Conservation (phyloP, 2,329 filamentous ascomycete genomes). For the Paraphaeosphaeria minitans region DNA sequence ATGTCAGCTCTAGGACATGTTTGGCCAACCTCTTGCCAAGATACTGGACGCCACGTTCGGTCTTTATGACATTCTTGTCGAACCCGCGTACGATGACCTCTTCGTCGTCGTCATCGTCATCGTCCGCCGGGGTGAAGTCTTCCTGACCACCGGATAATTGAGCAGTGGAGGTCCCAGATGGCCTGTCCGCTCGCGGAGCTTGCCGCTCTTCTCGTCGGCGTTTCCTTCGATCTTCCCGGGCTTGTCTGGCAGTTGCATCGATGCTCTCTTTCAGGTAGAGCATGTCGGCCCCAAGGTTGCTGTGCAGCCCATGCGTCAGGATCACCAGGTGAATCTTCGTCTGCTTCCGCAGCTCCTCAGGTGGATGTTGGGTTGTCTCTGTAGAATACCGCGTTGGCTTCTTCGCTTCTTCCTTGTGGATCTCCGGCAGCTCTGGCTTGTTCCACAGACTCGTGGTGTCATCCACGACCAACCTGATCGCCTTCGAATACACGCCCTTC, state of each 20-base stretch:
- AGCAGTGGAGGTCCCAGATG: slow-evolving; percentile 47
- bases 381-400: slow-evolving; percentile 28
- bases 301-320: slow-evolving; percentile 91
- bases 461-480: slow-evolving; percentile 78
- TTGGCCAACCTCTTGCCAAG: slow-evolving; percentile 92
- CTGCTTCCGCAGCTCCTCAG: slow-evolving; percentile 55
- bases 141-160: slow-evolving; percentile 58
- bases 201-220: slow-evolving; percentile 52
- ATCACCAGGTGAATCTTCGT: slow-evolving; percentile 90
- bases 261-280: slow-evolving; percentile 97
- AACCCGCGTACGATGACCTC: slow-evolving; percentile 90
- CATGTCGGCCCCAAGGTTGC: slow-evolving; percentile 96
- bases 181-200: slow-evolving; percentile 10
- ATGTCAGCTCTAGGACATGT: slow-evolving; percentile 87
- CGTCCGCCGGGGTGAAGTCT: slow-evolving; percentile 50
- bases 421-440: slow-evolving; percentile 78
- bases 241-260: slow-evolving; percentile 77
- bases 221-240: slow-evolving; percentile 69
- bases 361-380: slow-evolving; percentile 26
- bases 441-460: slow-evolving; percentile 93
- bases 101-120: slow-evolving; percentile 73
- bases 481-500: slow-evolving; percentile 83
- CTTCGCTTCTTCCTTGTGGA: slow-evolving; percentile 49
- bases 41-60: slow-evolving; percentile 95
- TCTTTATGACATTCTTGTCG: slow-evolving; percentile 85